phyloP scores from a whole-genome alignment of 768 basidiomycete species.

The Mycena rebaudengoi region DNA sequence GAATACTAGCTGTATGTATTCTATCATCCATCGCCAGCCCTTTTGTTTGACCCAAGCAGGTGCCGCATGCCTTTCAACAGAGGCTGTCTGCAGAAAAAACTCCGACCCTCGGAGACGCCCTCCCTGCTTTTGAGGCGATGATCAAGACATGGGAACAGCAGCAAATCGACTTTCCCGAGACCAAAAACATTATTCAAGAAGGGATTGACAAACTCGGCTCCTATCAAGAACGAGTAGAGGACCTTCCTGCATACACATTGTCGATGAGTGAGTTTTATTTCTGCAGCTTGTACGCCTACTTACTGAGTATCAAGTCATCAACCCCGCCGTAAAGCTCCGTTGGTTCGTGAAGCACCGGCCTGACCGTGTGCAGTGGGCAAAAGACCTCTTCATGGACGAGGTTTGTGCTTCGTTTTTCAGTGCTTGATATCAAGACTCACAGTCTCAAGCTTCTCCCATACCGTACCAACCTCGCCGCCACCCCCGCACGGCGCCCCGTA shows the following conservation, averaged over 20 bases:
- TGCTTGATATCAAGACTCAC: not conserved
- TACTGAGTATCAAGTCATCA: constrained; percentile 14
- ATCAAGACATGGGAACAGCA: constrained; percentile 22
- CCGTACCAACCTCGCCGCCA: not conserved
- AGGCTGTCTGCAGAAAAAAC: constrained; percentile 30
- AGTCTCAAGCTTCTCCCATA: not conserved
- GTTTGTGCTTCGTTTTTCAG: not conserved
- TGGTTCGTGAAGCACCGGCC: constrained; percentile 4
- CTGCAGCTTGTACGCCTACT: not conserved
- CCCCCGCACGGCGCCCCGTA: not conserved
- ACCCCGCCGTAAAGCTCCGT: constrained; percentile 18
- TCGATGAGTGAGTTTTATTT: constrained; percentile 25
- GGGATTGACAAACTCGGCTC: constrained; percentile 28
- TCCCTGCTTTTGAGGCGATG: constrained; percentile 31
- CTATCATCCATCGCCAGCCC: not conserved
- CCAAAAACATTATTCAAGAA: constrained; percentile 20
- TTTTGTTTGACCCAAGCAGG: constrained; percentile 16
- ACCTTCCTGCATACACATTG: constrained; percentile 22
- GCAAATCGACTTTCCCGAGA: constrained; percentile 12
- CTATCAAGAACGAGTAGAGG: constrained; percentile 18
- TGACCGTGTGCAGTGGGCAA: not conserved
- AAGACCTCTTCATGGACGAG: not conserved
- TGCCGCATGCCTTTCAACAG: constrained; percentile 37
- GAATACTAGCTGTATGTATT: constrained; percentile 36
- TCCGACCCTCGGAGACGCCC: constrained; percentile 30